phyloP scores from a whole-genome alignment of 1,284 basidiomycete genomes.

The Anthracocystis walkeri region DNA sequence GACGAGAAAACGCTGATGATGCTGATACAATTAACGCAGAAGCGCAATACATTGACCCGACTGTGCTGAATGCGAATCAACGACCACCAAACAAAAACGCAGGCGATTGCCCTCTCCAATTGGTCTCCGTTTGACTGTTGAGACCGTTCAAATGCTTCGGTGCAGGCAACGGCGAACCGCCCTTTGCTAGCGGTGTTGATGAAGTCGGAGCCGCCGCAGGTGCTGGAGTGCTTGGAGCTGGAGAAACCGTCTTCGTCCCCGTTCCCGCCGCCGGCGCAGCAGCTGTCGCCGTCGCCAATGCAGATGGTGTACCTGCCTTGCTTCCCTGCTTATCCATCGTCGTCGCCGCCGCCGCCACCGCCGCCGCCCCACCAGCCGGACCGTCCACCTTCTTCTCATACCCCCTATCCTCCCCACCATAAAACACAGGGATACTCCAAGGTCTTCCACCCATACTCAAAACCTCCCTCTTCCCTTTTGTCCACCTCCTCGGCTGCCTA shows the following conservation, averaged over 20 bases:
- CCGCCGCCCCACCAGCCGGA: background rate
- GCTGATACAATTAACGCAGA: background rate
- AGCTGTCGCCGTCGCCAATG: background rate
- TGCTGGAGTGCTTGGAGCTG: slow-evolving; percentile 17
- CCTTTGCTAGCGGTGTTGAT: background rate
- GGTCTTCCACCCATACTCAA: slow-evolving; percentile 58
- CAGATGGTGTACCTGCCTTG: slow-evolving; percentile 31
- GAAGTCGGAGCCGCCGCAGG: background rate
- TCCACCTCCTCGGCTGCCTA: slow-evolving; percentile 51
- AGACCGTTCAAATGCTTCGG: slow-evolving; percentile 46
- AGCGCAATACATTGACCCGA: background rate
- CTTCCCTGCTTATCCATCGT: slow-evolving; percentile 11
- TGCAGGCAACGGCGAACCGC: slow-evolving; percentile 40
- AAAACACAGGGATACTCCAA: slow-evolving; percentile 59
- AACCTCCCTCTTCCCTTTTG: slow-evolving; percentile 51
- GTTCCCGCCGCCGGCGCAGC: background rate
- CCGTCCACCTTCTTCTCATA: slow-evolving; percentile 46
- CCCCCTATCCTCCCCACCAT: slow-evolving; percentile 48
- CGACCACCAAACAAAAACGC: slow-evolving; percentile 49
- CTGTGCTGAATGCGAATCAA: slow-evolving; percentile 5
- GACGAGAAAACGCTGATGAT: background rate
- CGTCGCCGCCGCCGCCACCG: background rate
- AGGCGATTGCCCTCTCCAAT: slow-evolving; percentile 47
- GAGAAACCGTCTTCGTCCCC: slow-evolving; percentile 13
- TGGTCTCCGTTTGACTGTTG: slow-evolving; percentile 19